Percentiles rank a stretch among this genome's conserved stretches.
phyloP scores from a whole-genome alignment of 225 moss, liverwort and hornwort genomes.

The Ulota crispa region DNA sequence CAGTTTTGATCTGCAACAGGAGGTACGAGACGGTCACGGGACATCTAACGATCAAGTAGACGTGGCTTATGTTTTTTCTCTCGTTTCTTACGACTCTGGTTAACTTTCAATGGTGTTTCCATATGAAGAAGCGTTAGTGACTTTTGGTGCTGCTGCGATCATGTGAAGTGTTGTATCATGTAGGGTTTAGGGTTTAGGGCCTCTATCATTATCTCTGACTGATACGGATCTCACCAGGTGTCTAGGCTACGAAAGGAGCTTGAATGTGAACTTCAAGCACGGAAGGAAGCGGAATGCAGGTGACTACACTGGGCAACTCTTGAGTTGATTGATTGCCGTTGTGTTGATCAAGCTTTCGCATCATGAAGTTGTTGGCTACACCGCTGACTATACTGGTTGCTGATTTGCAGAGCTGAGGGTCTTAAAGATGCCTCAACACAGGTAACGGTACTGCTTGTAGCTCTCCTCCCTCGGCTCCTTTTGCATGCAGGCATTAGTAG shows the following conservation, averaged over 20 bases:
- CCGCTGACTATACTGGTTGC: constrained; percentile 12
- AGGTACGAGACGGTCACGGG: constrained; percentile 37
- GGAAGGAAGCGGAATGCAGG: constrained; percentile 49
- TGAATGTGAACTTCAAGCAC: constrained; percentile 36
- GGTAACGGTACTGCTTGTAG: constrained; percentile 28
- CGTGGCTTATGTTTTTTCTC: background rate
- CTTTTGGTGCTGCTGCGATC: background rate
- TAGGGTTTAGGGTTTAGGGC: background rate
- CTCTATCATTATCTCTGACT: constrained; percentile 17
- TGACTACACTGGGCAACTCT: constrained; percentile 6
- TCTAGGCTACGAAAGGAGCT: constrained; percentile 47
- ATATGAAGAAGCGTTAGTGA: background rate
- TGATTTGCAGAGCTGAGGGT: constrained; percentile 35
- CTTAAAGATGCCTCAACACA: constrained; percentile 35
- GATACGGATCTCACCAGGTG: constrained; percentile 39
- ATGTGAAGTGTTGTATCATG: background rate
- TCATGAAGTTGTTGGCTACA: constrained; percentile 1
- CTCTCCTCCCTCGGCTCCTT: background rate
- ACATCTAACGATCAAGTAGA: constrained; percentile 10
- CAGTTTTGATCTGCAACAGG: constrained; percentile 34
- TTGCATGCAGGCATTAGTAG: background rate
- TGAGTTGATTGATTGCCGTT: constrained; percentile 1
- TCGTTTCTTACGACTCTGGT: constrained; percentile 17
- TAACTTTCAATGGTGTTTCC: background rate
- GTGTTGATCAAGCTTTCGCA: background rate